Percentiles rank a stretch among this genome's conserved stretches.
phyloP scores from a whole-genome alignment of 257 asterid genomes.

The Knoxia roxburghii region DNA sequence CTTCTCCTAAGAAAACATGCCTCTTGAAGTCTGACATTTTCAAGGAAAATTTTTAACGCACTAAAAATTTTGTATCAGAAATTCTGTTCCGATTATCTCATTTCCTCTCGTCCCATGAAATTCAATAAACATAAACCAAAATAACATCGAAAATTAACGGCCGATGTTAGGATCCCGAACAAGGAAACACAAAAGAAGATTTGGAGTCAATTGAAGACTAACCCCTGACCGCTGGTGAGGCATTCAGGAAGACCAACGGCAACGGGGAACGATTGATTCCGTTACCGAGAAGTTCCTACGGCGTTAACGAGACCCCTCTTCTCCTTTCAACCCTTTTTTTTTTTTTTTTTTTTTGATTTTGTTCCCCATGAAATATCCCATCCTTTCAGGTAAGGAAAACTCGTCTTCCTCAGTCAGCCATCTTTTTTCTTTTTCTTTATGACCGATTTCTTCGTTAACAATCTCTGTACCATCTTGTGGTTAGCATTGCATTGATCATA shows the following conservation, averaged over 20 bases:
- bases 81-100: too few relatives aligned
- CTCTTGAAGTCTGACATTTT: too few relatives aligned
- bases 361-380: conserved; percentile 1
- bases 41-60: too few relatives aligned
- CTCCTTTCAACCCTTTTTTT: conserved; percentile 21
- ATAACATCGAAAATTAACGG: background rate
- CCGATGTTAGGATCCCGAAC: background rate
- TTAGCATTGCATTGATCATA: background rate
- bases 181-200: background rate
- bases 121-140: background rate
- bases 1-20: background rate
- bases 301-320: conserved; percentile 34
- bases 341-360: too few relatives aligned
- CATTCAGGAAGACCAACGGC: conserved; percentile 88
- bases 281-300: conserved; percentile 60
- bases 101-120: too few relatives aligned
- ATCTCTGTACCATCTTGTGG: conserved; percentile 9
- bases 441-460: conserved; percentile 15
- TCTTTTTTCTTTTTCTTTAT: background rate
- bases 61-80: background rate
- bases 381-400: conserved; percentile 9
- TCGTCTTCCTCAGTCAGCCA: conserved; percentile 3
- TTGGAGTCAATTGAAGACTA: background rate
- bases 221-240: conserved; percentile 99
- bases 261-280: conserved; percentile 89